Conservation (phyloP, 768 basidiomycete species). For the Kwoniella botswanensis region DNA sequence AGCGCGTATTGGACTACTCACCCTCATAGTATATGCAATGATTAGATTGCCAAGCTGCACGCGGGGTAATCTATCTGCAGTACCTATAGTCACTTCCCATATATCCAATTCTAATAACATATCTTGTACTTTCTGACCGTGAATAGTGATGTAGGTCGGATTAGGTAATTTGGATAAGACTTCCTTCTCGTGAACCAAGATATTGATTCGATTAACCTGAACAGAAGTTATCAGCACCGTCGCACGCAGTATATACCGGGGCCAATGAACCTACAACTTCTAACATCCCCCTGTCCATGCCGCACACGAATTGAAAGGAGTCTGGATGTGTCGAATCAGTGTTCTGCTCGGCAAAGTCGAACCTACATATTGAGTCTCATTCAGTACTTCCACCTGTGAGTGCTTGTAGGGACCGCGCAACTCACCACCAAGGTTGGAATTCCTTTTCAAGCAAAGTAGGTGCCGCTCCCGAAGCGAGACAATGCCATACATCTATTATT, state of each 20-base stretch:
- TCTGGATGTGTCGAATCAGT: conserved; percentile 3
- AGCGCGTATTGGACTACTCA: background rate
- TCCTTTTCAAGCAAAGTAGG: conserved; percentile 22
- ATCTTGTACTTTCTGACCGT: conserved; percentile 27
- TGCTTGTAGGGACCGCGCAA: background rate
- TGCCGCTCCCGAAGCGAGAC: conserved; percentile 19
- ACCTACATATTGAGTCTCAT: conserved; percentile 10
- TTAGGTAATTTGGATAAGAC: conserved; percentile 11
- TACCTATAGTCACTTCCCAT: conserved; percentile 20
- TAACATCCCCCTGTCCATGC: conserved; percentile 28
- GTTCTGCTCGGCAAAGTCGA: conserved; percentile 22
- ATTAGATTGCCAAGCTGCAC: conserved; percentile 24
- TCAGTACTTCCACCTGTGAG: background rate
- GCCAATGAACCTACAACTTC: conserved; percentile 22
- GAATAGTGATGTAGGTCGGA: conserved; percentile 2
- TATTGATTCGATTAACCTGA: conserved; percentile 33
- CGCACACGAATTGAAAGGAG: conserved; percentile 22
- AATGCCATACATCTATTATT: conserved; percentile 21
- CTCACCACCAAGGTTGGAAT: conserved; percentile 35
- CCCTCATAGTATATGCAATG: conserved; percentile 21
- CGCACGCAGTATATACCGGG: background rate
- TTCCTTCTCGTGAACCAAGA: conserved; percentile 23
- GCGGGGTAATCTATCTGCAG: conserved; percentile 6
- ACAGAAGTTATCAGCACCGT: background rate
- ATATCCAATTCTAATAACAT: conserved; percentile 27